Conservation (phyloP, 1,284 basidiomycete genomes). For the Trichosporon asahii region DNA sequence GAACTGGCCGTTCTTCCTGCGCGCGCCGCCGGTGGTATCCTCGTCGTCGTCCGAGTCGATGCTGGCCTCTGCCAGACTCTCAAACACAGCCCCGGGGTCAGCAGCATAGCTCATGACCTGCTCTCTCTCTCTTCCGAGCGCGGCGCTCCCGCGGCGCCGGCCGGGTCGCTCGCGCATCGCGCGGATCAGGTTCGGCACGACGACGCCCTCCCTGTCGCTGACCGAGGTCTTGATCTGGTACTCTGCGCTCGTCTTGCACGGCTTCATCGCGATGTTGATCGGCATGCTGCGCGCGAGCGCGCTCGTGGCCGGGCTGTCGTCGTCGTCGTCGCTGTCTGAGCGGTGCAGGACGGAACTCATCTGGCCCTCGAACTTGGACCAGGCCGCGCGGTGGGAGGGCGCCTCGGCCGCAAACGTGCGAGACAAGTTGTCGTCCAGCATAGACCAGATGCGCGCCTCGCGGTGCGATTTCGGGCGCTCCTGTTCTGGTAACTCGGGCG, state of each 20-base stretch:
- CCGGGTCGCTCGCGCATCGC: constrained; percentile 40
- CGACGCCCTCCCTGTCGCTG: constrained; percentile 38
- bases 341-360: constrained; percentile 24
- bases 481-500: constrained; percentile 4
- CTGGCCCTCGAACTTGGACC: constrained; percentile 35
- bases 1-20: constrained; percentile 29
- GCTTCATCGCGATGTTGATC: constrained; percentile 34
- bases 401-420: constrained; percentile 48
- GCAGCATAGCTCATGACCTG: constrained; percentile 32
- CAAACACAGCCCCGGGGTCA: constrained; percentile 45
- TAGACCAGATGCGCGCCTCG: constrained; percentile 28
- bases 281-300: constrained; percentile 45
- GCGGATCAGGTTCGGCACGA: constrained; percentile 43
- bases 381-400: constrained; percentile 49
- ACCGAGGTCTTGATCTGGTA: constrained; percentile 46
- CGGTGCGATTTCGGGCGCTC: neutral
- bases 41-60: constrained; percentile 27
- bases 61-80: constrained; percentile 34
- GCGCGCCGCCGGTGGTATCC: constrained; percentile 25
- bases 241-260: constrained; percentile 15
- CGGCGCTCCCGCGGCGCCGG: constrained; percentile 23
- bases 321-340: constrained; percentile 28
- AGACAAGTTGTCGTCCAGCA: constrained; percentile 47
- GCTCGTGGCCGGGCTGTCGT: constrained; percentile 13
- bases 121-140: constrained; percentile 37